Conservation (phyloP, 2,329 filamentous ascomycete species). For the Epichloe uncinata region DNA sequence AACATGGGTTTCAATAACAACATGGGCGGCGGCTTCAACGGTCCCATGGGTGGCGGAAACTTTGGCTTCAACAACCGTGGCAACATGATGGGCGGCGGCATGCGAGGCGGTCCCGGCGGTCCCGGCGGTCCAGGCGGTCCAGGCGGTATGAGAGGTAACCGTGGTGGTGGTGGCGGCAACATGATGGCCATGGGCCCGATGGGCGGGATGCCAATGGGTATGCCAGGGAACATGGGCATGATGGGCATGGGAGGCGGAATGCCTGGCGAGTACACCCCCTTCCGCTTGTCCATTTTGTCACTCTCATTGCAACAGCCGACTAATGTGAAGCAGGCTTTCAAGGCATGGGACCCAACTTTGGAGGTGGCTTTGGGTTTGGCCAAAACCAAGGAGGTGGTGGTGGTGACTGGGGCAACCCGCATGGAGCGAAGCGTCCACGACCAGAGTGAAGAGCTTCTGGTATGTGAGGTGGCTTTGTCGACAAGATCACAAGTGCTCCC, state of each 20-base stretch:
- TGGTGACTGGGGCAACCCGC: conserved; percentile 63
- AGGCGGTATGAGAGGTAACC: conserved; percentile 32
- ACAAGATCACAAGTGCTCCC: too few relatives aligned
- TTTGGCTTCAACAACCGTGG: conserved; percentile 36
- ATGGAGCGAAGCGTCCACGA: conserved; percentile 65
- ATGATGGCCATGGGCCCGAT: conserved; percentile 37
- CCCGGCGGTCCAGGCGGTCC: conserved; percentile 11
- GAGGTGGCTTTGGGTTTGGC: conserved; percentile 54
- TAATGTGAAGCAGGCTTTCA: conserved; percentile 42
- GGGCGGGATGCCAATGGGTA: conserved; percentile 39
- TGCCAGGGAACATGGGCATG: conserved; percentile 43
- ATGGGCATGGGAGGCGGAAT: conserved; percentile 36
- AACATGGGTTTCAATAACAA: conserved; percentile 34
- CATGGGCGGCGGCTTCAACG: conserved; percentile 34
- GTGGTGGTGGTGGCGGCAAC: conserved; percentile 31
- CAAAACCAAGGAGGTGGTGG: conserved; percentile 30
- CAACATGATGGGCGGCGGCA: conserved; percentile 26
- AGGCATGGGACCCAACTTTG: conserved; percentile 57
- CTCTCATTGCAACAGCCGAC: not conserved
- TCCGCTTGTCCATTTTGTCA: too few relatives aligned
- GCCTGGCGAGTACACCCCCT: conserved; percentile 18
- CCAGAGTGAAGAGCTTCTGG: conserved; percentile 40
- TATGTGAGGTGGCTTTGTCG: not conserved
- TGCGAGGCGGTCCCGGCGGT: conserved; percentile 31
- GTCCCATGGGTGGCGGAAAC: conserved; percentile 38